Conservation (phyloP, 306 rosid genomes). For the Vigna unguiculata region DNA sequence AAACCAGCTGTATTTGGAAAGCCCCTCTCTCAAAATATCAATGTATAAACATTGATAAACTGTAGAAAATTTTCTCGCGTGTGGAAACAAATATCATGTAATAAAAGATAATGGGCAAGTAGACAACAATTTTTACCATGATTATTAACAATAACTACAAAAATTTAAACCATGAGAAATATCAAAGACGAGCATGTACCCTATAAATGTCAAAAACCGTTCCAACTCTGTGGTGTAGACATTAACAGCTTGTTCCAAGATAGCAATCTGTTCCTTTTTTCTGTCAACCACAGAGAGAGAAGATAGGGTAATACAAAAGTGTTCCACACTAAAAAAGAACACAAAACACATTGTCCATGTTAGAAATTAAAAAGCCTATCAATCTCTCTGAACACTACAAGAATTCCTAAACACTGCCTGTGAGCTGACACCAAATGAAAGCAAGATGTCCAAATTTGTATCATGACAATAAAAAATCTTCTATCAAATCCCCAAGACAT, state of each 20-base stretch:
- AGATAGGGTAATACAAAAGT: slow-evolving; percentile 24
- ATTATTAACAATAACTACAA: slow-evolving; percentile 12
- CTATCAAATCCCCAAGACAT: too few species aligned
- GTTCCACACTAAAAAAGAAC: slow-evolving; percentile 25
- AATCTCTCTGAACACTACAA: slow-evolving; percentile 29
- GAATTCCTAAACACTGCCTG: neutral
- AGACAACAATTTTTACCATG: slow-evolving; percentile 25
- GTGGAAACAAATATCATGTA: neutral
- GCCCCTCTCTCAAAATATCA: slow-evolving; percentile 9
- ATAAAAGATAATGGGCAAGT: slow-evolving; percentile 7
- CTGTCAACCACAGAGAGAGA: slow-evolving; percentile 51
- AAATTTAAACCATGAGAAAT: slow-evolving; percentile 32
- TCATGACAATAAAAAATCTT: neutral
- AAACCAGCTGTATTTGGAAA: slow-evolving; percentile 19
- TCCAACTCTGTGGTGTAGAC: slow-evolving; percentile 77
- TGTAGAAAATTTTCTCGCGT: slow-evolving; percentile 21
- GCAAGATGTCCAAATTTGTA: slow-evolving; percentile 9
- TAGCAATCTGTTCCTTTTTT: slow-evolving; percentile 57
- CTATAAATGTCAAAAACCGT: slow-evolving; percentile 78
- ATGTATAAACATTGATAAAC: slow-evolving; percentile 5
- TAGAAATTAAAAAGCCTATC: slow-evolving; percentile 31
- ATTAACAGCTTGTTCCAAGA: slow-evolving; percentile 79
- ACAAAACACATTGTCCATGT: slow-evolving; percentile 12
- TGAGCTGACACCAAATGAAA: slow-evolving; percentile 39
- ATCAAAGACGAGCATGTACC: slow-evolving; percentile 57